Base-by-base conservation (phyloP, 345 rosid species). In the Atalantia buxifolia region DNA sequence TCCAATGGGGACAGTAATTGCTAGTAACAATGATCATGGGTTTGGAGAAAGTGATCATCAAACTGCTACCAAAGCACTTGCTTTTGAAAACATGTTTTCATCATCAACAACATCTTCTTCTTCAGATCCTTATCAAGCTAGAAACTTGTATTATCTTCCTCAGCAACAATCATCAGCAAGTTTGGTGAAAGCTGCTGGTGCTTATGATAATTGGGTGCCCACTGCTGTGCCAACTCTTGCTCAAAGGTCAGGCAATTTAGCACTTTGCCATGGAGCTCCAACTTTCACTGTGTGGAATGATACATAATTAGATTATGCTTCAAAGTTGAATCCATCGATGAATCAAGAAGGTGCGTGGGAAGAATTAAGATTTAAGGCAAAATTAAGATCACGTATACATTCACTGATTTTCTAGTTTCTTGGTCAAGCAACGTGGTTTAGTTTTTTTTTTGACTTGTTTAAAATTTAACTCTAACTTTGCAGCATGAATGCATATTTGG, bases 221-320 rank as follows among this genome's bases (percentile, higher is more conserved):
- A 81, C 88, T 7, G 88, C 86, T 4, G 80, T 83, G 65, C 88
- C 89, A 28, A 80, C 82, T 30, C 25, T 81, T 25, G 82, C 83
- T 13, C 79, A 79, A 36, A 88, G 91, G 72, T 69, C 92, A 7
- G 81, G 66, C 60, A 87, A 50, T 36, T 76, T 85, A 85, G 84
- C 84, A 22, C 81, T 82, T 13, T 87, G 84, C 70, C 91, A 84
- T 78, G 91, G 88, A 59, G 77, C 89, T 79, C 84, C 90, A 74
- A 72, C 86, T 60, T 92, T 92, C 81, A 78, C 91, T 0, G 89
- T 89, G 45, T 90, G 92, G 97, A 92, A 88, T 25, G 87, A 82
- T 30, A 69, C 88, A 50, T 92, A 79, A 48, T 22, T 53, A 16
- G 21, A 18, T 53, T 16, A 53, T 53, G 57, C 57, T 53, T 53